These are phyloP conservation scores for Ophiognomonia clavigignenti-juglandacearum DNA, from an alignment of 2,329 filamentous ascomycete genomes.

Conservation along the genomic window DNA sequence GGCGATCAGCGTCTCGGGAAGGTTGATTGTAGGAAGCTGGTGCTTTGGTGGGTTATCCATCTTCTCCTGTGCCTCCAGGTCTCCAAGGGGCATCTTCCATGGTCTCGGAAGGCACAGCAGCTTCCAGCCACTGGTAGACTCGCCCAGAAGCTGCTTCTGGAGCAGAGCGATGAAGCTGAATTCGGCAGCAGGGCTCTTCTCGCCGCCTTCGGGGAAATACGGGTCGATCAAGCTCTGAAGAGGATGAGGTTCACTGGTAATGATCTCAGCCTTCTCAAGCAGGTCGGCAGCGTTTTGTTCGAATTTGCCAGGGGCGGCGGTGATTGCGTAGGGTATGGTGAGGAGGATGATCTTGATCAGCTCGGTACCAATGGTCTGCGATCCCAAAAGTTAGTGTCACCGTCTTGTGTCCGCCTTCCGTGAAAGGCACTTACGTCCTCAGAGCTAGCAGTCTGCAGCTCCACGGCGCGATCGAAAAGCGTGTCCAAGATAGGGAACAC, in stretches of 20 bases:
- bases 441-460: constrained; percentile 86
- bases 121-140: constrained; percentile 71
- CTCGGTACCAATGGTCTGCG: constrained; percentile 67
- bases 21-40: constrained; percentile 66
- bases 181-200: constrained; percentile 58
- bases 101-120: constrained; percentile 65
- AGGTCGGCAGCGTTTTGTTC: constrained; percentile 66
- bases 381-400: neutral
- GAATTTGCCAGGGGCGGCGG: constrained; percentile 64
- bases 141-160: constrained; percentile 78
- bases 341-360: constrained; percentile 95
- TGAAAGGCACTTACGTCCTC: constrained; percentile 66
- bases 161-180: constrained; percentile 72
- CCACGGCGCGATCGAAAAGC: constrained; percentile 86
- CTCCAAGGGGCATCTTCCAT: constrained; percentile 59
- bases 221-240: constrained; percentile 84
- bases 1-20: constrained; percentile 71
- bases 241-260: constrained; percentile 81
- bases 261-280: constrained; percentile 91
- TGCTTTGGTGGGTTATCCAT: constrained; percentile 64
- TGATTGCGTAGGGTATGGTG: constrained; percentile 86
- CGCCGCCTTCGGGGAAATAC: constrained; percentile 62
- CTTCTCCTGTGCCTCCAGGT: constrained; percentile 56
- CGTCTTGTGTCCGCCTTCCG: neutral
- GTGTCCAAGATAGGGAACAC: constrained; percentile 82